Percentiles rank a stretch among this genome's conserved stretches.
These are phyloP conservation scores for Caryopteris hybrid DNA, from an alignment of 305 asterid genomes.

Conservation along the genomic window DNA sequence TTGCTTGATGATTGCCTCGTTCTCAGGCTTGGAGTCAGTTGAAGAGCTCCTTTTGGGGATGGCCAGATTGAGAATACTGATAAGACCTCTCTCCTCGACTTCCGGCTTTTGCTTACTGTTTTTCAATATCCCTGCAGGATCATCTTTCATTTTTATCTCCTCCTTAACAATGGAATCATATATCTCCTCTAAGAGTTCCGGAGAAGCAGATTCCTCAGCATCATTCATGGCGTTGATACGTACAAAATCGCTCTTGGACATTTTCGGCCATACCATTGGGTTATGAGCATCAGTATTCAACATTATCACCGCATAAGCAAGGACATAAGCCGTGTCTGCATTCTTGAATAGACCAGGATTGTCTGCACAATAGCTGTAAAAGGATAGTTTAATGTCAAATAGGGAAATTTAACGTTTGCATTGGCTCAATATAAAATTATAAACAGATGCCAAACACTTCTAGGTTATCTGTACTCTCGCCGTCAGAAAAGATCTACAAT, in stretches of 20 bases:
- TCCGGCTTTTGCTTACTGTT: constrained; percentile 78
- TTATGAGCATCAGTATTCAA: constrained; percentile 99
- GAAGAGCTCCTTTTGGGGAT: constrained; percentile 74
- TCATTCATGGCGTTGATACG: constrained; percentile 80
- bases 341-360: constrained; percentile 96
- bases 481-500: constrained; percentile 4
- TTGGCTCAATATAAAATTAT: background rate
- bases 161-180: constrained; percentile 94
- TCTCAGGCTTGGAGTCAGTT: constrained; percentile 77
- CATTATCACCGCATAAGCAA: constrained; percentile 99
- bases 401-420: constrained; percentile 8
- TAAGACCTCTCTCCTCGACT: constrained; percentile 82
- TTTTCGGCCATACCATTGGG: constrained; percentile 99
- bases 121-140: constrained; percentile 58
- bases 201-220: constrained; percentile 94
- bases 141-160: constrained; percentile 98
- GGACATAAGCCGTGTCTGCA: constrained; percentile 98
- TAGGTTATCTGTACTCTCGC: background rate
- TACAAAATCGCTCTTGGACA: constrained; percentile 94
- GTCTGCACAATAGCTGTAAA: constrained; percentile 90
- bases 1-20: constrained; percentile 81
- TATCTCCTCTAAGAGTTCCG: constrained; percentile 91
- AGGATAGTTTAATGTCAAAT: constrained; percentile 22
- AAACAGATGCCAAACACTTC: constrained; percentile 5
- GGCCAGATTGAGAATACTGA: constrained; percentile 94